Percentiles rank a stretch among this genome's conserved stretches.
Evolutionary conservation across 1,284 basidiomycete genomes (phyloP).

Genomic region (Papiliotrema nemorosa): DNA sequence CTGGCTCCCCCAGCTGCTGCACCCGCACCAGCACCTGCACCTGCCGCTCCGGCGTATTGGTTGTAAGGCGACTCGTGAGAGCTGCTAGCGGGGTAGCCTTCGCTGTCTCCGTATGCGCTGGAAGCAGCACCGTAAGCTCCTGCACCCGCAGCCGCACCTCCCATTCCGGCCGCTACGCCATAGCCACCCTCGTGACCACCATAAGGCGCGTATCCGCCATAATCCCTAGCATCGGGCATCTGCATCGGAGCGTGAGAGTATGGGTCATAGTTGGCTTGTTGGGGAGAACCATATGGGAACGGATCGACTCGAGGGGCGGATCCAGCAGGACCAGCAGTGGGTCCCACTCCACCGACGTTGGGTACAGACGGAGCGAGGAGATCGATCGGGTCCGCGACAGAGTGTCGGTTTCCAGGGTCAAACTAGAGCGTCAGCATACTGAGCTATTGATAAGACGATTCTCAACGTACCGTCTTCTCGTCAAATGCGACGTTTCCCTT

Average conservation of each 20-base stretch:
- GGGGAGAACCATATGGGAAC: slow-evolving; percentile 18
- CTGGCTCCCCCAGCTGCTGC: slow-evolving; percentile 4
- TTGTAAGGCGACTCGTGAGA: not conserved
- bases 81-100: slow-evolving; percentile 11
- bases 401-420: slow-evolving; percentile 43
- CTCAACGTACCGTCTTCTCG: slow-evolving; percentile 45
- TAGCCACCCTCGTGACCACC: slow-evolving; percentile 28
- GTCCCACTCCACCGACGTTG: slow-evolving; percentile 19
- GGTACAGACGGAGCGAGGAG: slow-evolving; percentile 30
- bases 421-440: slow-evolving; percentile 23
- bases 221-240: slow-evolving; percentile 44
- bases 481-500: slow-evolving; percentile 43
- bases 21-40: not conserved
- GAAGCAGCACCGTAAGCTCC: slow-evolving; percentile 10
- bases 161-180: slow-evolving; percentile 24
- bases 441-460: not conserved
- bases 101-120: slow-evolving; percentile 10
- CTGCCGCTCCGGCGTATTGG: not conserved
- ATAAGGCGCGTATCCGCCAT: slow-evolving; percentile 20
- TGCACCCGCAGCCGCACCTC: slow-evolving; percentile 17
- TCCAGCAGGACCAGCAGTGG: slow-evolving; percentile 7
- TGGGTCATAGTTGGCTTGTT: slow-evolving; percentile 17
- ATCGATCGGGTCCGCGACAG: slow-evolving; percentile 41
- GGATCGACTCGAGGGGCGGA: slow-evolving; percentile 26
- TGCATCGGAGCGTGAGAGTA: slow-evolving; percentile 27